Base-by-base conservation (phyloP, 306 rosid genomes). In the Vigna trinervia region DNA sequence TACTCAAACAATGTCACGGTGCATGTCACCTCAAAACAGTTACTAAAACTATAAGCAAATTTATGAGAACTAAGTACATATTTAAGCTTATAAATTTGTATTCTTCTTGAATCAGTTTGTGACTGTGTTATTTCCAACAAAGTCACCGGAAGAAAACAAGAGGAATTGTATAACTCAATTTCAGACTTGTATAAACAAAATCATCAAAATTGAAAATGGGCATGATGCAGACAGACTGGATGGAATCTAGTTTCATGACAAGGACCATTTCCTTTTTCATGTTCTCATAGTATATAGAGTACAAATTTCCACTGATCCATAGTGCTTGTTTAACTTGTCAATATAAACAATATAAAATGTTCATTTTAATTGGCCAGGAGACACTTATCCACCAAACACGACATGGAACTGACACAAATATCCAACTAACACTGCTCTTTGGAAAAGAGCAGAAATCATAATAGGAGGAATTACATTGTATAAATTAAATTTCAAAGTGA, bases 211-310 rank as follows among this genome's bases (percentile, higher is more conserved):
- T 45, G 43, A 68, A 68, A 46, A 45, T 43, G 58, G 52, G 26
- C 26, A 45, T 30, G 41, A 50, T 50, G 59, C 43, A 26, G n/a
- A 13, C 3, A 1, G 14, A 50, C 5, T 26, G 15, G 23, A 46
- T 28, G 23, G 43, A 69, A 26, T 36, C 15, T 47, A 69, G 50
- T 23, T 43, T 22, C 38, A 67, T 12, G 38, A 13, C 56, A 67
- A 41, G 71, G 5, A 41, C 17, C 52, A 41, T 22, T 41, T 65
- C 71, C 71, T 41, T 39, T 22, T 38, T 64, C 70, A 39, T 8
- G 22, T 13, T 39, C 71, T 13, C 50, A 38, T 38, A 4, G n/a
- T n/a, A 64, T n/a, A 28, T 36, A 14, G 28, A n/a, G 32, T 10
- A 41, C 66, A 60, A 36, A 23, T 11, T 65, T 19, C 20, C 52